Evolutionary conservation across 2,329 filamentous ascomycete genomes (phyloP), one percentile per base, ranked within the genome.

Genomic region (Talaromyces atroroseus): DNA sequence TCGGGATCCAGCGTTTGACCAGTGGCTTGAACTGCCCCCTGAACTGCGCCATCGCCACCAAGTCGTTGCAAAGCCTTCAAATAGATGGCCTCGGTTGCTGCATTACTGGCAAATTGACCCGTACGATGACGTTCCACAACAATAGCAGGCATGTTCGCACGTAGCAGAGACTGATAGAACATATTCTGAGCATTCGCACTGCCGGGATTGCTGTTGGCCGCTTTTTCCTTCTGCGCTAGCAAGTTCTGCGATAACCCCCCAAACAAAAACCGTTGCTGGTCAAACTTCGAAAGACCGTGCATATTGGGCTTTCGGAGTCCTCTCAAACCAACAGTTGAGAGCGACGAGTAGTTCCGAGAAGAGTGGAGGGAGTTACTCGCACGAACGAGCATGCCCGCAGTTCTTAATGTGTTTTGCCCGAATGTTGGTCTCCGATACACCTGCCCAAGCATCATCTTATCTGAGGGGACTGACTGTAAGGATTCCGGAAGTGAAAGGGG

Each of bases 71-170:
- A 73, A 21, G 94, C 91, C 67, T 86, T 87, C 52, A 85, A 79
- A 71, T 95, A 97, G 23, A 87, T 82, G 48, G 86, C 82, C 57
- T 95, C 89, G n/a, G 87, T 87, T 12, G 84, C 82, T 16, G 84
- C 71, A 69, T 92, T 96, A 20, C 84, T 84, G 11, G 92, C 92
- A 70, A 92, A 99, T 55, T 87, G 84, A 60, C 89, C 89, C 16
- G 88, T 91, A 68, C 91, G 86, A 72, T 96, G 94, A 66, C 94
- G 82, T 73, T 97, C 91, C 58, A 96, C 82, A 56, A 99, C 79
- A 61, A 99, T 95, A 52, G 91, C 87, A 18, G 92, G 90, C 88
- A 96, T 92, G 67, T 95, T 94, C 52, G 92, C 91, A 68, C 89
- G 88, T 55, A 96, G 80, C 14, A 99, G 82, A 47, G 92, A 87